Base-by-base conservation (phyloP, 805 yeast species). In the Sugiyamaella americana region DNA sequence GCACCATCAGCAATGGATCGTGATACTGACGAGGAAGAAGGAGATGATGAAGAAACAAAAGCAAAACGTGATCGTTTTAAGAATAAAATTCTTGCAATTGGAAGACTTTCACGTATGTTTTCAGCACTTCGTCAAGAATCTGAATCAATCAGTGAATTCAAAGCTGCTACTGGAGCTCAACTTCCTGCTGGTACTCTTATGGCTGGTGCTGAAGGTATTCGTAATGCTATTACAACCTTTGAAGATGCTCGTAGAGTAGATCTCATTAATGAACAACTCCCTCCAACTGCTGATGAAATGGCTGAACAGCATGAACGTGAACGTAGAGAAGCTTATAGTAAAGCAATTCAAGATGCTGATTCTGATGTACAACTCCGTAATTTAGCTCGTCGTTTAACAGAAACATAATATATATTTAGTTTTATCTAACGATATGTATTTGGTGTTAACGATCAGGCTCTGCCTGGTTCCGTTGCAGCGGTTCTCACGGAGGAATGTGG, bases 31-130 rank as follows among this genome's bases (percentile, higher is more conserved):
- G 38, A 35, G 13, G 21, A 35, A 18, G 29, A 38, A 11, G 26
- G 17, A 19, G 52, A 42, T 17, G 53, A 43, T 5, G 42, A 35
- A 24, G 48, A 43, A 17, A 43, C 42, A 23, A 56, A 55, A 6
- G 51, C 43, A 6, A 50, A 54, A 11, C 55, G 64, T 23, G 69
- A 75, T 54, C 82, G 87, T 1, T 69, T 88, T 49, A 76, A 91
- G 53, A 88, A 86, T 66, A 91, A 91, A 72, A 85, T 93, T 44
- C 67, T 91, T 58, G 98, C 98, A 11, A 93, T 91, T 65, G 98
- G 98, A n/a, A 78, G 95, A 55, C 87, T 91, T 55, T 83, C 96
- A 20, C 76, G 96, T 48, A 87, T 91, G 95, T 89, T 84, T 67
- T 83, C 81, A 52, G 83, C 89, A 5, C 72, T 91, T 57, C 76